Base-by-base conservation (phyloP, 495 filamentous ascomycete species). In the Penicillium ucsense region DNA sequence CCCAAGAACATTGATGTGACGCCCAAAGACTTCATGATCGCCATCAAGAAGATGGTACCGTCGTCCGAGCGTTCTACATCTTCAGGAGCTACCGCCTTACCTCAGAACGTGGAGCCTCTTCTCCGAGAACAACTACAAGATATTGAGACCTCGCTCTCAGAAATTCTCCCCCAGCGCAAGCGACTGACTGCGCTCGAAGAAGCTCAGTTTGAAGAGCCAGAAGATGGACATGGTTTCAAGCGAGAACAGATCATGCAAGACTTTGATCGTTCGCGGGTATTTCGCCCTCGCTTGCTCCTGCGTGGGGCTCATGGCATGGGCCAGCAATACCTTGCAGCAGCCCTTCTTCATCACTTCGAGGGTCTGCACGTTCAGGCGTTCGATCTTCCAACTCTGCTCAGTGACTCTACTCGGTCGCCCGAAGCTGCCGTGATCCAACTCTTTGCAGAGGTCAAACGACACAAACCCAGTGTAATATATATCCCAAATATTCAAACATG, bases 381-480 rank as follows among this genome's bases (percentile, higher is more conserved):
- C 62, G 92, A 96, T 65, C 74, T 97, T 41, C 79, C 89, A 5
- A 92, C 85, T 5, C 67, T 96, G 41, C 66, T 92, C 35, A 84
- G 80, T 51, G 79, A 84, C 50, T 76, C 82, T 29, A 76, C 81
- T 12, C 77, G 83, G 72, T 85, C 86, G 4, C 74, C 86, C 3
- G 92, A 97, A 71, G 82, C 89, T 53, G 82, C 88, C 12, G 78
- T 98, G 36, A 87, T 94, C 28, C 85, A 89, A 54, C 73, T 91
- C 1, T 98, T 98, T 60, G 76, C 84, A 0, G 92, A 98, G 68
- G 87, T 94, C 9, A 87, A 87, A 59, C 80, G 90, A 36, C 89
- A 95, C 54, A 96, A 94, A 65, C 92, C 94, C 6, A 90, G 89
- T 66, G 86, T 98, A 27, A 94, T 98, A 47, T 97, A 86, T 68